Conservation (phyloP, 2,329 filamentous ascomycete genomes). For the Triangularia verruculosa region DNA sequence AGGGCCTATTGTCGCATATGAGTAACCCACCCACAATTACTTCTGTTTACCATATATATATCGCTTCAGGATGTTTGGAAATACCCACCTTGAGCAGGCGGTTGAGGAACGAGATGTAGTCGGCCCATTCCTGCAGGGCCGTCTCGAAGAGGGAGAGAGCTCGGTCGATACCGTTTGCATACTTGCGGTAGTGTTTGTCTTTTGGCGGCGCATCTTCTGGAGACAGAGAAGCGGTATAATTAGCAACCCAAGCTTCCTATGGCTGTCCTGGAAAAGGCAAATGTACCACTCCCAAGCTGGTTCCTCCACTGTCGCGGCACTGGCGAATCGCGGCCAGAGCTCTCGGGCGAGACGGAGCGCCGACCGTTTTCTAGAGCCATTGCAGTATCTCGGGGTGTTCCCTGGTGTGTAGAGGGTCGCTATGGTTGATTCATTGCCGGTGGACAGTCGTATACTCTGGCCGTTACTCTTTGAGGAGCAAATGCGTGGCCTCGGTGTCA, state of each 20-base stretch:
- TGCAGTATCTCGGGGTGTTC: slow-evolving; percentile 28
- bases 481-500: not conserved
- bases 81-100: slow-evolving; percentile 74
- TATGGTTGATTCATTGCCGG: slow-evolving; percentile 28
- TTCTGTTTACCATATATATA: not conserved
- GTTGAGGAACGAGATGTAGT: slow-evolving; percentile 96
- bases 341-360: slow-evolving; percentile 70
- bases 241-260: not conserved
- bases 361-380: slow-evolving; percentile 65
- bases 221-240: not conserved
- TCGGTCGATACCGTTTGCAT: slow-evolving; percentile 83
- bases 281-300: slow-evolving; percentile 70
- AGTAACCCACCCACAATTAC: slow-evolving; percentile 10
- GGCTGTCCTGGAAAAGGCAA: not conserved
- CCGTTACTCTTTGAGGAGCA: slow-evolving; percentile 8
- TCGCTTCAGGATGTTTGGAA: not conserved
- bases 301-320: slow-evolving; percentile 73
- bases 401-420: slow-evolving; percentile 16
- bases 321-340: slow-evolving; percentile 78
- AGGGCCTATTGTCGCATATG: slow-evolving; percentile 61
- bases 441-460: slow-evolving; percentile 5
- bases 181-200: slow-evolving; percentile 76
- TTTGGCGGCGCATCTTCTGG: slow-evolving; percentile 55
- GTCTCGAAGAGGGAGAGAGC: slow-evolving; percentile 88
- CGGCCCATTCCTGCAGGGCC: slow-evolving; percentile 95